Conservation (phyloP, 2,329 filamentous ascomycete genomes). For the Paecilomyces dactylethromorphus region DNA sequence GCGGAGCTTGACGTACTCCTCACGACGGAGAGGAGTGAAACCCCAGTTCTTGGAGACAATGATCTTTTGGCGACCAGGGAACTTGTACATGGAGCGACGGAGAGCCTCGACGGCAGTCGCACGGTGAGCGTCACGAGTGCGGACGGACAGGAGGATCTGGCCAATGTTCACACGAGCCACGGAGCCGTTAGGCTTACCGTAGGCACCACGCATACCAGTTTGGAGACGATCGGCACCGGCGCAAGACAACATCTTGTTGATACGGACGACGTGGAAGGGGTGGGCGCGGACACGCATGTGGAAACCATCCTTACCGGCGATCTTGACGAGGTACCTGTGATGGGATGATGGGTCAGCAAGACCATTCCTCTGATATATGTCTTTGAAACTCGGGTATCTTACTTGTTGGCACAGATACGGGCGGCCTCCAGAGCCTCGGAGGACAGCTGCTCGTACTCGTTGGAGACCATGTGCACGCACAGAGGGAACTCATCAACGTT, state of each 20-base stretch:
- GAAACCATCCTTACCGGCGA: conserved; percentile 65
- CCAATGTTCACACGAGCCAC: conserved; percentile 99
- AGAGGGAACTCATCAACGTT: conserved; percentile 99
- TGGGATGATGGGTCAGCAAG: conserved; percentile 1
- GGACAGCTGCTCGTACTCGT: conserved; percentile 99
- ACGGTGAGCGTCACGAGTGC: conserved; percentile 92
- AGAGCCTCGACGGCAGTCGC: conserved; percentile 94
- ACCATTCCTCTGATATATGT: background rate
- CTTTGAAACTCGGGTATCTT: conserved; percentile 34
- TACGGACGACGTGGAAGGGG: conserved; percentile 99
- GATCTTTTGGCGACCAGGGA: conserved; percentile 99
- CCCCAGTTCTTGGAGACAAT: conserved; percentile 99
- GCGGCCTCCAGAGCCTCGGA: conserved; percentile 99
- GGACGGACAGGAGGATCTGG: conserved; percentile 95
- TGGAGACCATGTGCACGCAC: conserved; percentile 98
- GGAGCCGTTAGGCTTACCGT: conserved; percentile 98
- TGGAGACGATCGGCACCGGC: conserved; percentile 99
- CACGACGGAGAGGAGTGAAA: conserved; percentile 95
- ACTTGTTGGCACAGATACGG: conserved; percentile 99
- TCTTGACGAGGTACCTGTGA: conserved; percentile 59
- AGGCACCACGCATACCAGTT: conserved; percentile 99
- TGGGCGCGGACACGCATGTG: conserved; percentile 74
- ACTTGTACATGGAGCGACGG: conserved; percentile 99
- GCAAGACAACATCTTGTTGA: conserved; percentile 99
- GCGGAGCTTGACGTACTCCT: conserved; percentile 96